Evolutionary conservation across 805 yeast genomes (phyloP).

Genomic region (Priceomyces castillae): DNA sequence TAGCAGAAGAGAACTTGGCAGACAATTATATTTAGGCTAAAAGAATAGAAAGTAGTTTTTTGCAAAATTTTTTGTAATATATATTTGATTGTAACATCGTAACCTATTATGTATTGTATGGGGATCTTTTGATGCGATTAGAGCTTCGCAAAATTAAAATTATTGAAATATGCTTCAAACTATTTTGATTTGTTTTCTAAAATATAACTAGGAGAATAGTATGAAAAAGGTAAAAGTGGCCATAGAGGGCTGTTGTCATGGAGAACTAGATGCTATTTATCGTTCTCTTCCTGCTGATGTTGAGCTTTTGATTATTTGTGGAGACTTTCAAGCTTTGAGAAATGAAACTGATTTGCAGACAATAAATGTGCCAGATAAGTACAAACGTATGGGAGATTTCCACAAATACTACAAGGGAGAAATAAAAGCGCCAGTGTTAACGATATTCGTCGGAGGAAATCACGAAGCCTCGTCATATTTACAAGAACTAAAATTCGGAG

Average conservation of each 20-base stretch:
- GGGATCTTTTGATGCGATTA: no score
- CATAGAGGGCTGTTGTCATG: slow-evolving; percentile 90
- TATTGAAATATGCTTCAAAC: no score
- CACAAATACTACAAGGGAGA: slow-evolving; percentile 62
- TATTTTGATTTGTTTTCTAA: no score
- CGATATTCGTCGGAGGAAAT: slow-evolving; percentile 90
- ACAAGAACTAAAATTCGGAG: slow-evolving; percentile 74
- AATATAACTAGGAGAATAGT: no score
- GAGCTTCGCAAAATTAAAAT: no score
- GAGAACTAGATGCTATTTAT: slow-evolving; percentile 65
- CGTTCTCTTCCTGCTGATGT: slow-evolving; percentile 13
- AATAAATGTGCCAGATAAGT: slow-evolving; percentile 78
- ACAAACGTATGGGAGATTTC: slow-evolving; percentile 75
- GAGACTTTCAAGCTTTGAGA: slow-evolving; percentile 87
- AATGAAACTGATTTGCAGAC: slow-evolving; percentile 60
- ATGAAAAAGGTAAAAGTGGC: slow-evolving; percentile 44
- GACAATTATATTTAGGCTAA: no score
- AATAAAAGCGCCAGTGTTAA: slow-evolving; percentile 65
- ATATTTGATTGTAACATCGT: no score
- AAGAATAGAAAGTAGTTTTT: no score
- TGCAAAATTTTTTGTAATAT: no score
- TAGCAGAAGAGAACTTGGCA: no score
- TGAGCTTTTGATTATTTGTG: slow-evolving; percentile 67
- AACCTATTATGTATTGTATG: no score
- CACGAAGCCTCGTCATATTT: slow-evolving; percentile 87